Conservation (phyloP, 345 rosid species). For the Conringia planisiliqua region DNA sequence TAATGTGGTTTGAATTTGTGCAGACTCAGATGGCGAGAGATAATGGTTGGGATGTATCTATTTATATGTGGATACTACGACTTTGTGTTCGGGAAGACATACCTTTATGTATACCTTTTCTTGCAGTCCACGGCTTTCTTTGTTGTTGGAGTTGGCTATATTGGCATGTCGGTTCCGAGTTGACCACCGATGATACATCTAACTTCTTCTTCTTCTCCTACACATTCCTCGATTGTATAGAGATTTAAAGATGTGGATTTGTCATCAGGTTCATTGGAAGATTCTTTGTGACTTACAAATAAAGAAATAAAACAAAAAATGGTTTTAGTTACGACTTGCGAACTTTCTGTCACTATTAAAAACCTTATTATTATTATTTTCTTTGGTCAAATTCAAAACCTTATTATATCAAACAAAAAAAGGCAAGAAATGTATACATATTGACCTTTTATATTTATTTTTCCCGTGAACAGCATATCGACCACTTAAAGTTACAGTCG, state of each 20-base stretch:
- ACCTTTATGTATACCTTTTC: slow-evolving; percentile 62
- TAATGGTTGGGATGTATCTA: slow-evolving; percentile 67
- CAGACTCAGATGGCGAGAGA: slow-evolving; percentile 65
- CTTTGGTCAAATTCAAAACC: too few relatives aligned
- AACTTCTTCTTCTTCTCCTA: slow-evolving; percentile 6
- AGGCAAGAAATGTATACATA: background rate
- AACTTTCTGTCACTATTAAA: too few relatives aligned
- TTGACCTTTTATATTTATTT: background rate
- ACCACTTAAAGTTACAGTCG: background rate
- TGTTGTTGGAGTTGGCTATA: slow-evolving; percentile 67
- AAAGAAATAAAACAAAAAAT: too few relatives aligned
- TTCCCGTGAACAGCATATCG: background rate
- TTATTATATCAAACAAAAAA: background rate
- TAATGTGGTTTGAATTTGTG: slow-evolving; percentile 14
- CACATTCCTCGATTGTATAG: slow-evolving; percentile 25
- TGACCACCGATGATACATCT: background rate
- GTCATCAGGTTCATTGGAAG: background rate
- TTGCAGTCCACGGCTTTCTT: slow-evolving; percentile 74
- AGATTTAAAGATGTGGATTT: slow-evolving; percentile 17
- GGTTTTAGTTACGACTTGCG: too few relatives aligned
- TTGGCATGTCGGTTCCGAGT: slow-evolving; percentile 59
- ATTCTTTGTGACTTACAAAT: background rate
- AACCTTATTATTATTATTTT: too few relatives aligned
- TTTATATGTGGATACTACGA: slow-evolving; percentile 76
- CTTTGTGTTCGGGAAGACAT: slow-evolving; percentile 57